phyloP scores from a whole-genome alignment of 176 grass and related monocot genomes.

The Guadua angustifolia region DNA sequence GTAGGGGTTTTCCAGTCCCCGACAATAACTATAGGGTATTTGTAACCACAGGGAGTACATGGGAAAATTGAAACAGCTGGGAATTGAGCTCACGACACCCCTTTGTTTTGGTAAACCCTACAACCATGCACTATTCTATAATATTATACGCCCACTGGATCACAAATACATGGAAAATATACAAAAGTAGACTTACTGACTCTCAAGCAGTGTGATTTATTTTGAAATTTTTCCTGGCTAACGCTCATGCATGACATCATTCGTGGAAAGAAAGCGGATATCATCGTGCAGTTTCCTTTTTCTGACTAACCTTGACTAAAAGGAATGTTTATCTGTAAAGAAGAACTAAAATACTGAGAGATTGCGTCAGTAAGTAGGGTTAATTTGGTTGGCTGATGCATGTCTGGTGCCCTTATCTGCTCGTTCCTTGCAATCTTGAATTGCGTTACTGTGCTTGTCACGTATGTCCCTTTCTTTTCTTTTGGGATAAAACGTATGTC shows the following conservation, averaged over 20 bases:
- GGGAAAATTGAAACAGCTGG: no score
- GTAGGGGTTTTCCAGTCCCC: no score
- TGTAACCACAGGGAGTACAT: no score
- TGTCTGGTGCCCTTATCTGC: background rate
- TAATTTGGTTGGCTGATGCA: conserved; percentile 25
- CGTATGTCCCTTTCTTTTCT: background rate
- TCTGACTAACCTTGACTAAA: background rate
- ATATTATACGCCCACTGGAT: background rate
- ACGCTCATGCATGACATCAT: conserved; percentile 32
- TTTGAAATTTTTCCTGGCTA: background rate
- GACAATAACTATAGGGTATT: no score
- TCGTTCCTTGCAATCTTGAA: background rate
- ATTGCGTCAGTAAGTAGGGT: background rate
- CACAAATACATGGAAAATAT: background rate
- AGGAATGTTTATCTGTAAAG: background rate
- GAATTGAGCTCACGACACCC: no score
- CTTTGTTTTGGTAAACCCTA: no score
- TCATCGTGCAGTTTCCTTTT: background rate
- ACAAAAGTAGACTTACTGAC: background rate
- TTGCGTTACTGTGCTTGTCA: background rate
- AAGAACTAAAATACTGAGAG: background rate
- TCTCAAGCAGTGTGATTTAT: background rate
- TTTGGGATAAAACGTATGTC: no score
- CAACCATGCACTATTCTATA: no score
- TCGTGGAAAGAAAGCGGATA: background rate